Percentiles rank a stretch among this genome's conserved stretches.
Evolutionary conservation across 2,329 filamentous ascomycete species (phyloP).

Genomic region (Penicillium sp.): DNA sequence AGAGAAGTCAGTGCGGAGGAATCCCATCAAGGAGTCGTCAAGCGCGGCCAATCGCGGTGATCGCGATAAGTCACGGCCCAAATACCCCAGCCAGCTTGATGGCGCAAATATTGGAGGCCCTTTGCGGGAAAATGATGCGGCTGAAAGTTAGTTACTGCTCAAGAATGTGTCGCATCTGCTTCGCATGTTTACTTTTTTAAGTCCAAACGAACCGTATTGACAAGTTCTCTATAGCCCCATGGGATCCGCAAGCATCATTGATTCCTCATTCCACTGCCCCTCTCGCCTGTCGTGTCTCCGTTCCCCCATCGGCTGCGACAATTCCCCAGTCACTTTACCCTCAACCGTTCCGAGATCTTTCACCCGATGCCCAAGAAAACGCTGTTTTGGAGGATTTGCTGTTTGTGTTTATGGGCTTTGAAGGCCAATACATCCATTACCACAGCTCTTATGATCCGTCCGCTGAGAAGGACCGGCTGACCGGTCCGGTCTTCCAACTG

Average conservation of each 20-base stretch:
- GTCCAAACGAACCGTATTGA: not conserved
- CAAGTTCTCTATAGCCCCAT: constrained; percentile 47
- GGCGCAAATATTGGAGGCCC: constrained; percentile 25
- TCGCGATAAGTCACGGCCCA: constrained; percentile 34
- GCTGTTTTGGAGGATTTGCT: constrained; percentile 86
- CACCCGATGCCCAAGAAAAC: constrained; percentile 79
- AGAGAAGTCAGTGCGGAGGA: constrained; percentile 63
- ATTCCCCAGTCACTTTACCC: constrained; percentile 71
- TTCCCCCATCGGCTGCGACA: constrained; percentile 62
- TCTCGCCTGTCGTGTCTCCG: constrained; percentile 66
- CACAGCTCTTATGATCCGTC: constrained; percentile 77
- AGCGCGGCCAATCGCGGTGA: constrained; percentile 35
- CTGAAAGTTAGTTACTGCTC: constrained; percentile 29
- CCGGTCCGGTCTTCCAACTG: constrained; percentile 78
- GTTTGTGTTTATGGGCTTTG: constrained; percentile 96
- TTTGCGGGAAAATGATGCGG: constrained; percentile 35
- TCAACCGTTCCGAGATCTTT: constrained; percentile 66
- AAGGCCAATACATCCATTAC: constrained; percentile 95
- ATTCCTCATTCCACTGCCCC: constrained; percentile 70
- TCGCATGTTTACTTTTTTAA: not conserved
- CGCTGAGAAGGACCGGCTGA: constrained; percentile 81
- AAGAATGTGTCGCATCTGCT: not conserved
- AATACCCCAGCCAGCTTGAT: constrained; percentile 26
- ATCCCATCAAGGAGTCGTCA: constrained; percentile 51
- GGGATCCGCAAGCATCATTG: constrained; percentile 79